phyloP scores from a whole-genome alignment of 73 alveolate species.

The Paramecium bursaria region DNA sequence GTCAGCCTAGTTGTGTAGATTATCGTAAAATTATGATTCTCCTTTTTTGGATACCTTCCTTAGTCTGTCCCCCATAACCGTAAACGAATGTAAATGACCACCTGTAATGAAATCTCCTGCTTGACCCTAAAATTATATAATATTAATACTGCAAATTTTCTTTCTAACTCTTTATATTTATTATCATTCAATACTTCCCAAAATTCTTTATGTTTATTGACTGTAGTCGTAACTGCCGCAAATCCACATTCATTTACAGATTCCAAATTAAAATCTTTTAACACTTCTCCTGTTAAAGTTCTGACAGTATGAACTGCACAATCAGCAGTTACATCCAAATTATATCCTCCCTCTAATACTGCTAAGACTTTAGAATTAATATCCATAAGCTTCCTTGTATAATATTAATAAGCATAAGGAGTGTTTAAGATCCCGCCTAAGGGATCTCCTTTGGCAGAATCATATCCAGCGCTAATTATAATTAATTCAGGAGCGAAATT shows the following conservation, averaged over 20 bases:
- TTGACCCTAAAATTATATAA: neutral
- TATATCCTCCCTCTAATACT: slow-evolving; percentile 67
- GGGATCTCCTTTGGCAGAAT: slow-evolving; percentile 97
- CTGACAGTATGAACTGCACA: slow-evolving; percentile 50
- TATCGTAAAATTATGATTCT: slow-evolving; percentile 23
- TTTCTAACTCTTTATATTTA: neutral
- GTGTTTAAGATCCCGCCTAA: slow-evolving; percentile 94
- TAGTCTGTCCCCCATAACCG: slow-evolving; percentile 1
- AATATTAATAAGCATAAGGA: slow-evolving; percentile 81
- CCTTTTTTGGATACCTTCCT: slow-evolving; percentile 33
- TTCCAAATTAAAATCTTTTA: neutral
- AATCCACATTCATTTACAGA: neutral
- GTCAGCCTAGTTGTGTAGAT: neutral
- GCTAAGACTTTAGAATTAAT: slow-evolving; percentile 36
- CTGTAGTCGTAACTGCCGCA: slow-evolving; percentile 25
- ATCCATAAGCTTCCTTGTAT: slow-evolving; percentile 48
- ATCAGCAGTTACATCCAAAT: slow-evolving; percentile 34
- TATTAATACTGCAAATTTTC: neutral
- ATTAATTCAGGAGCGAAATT: slow-evolving; percentile 96
- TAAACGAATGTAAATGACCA: neutral
- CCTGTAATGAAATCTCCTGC: neutral
- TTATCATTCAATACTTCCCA: slow-evolving; percentile 19
- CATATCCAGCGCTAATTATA: slow-evolving; percentile 98
- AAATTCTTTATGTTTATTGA: slow-evolving; percentile 36
- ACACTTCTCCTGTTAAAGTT: slow-evolving; percentile 55